Evolutionary conservation across 2,329 filamentous ascomycete species (phyloP).

Genomic region (Aureobasidium sp.): DNA sequence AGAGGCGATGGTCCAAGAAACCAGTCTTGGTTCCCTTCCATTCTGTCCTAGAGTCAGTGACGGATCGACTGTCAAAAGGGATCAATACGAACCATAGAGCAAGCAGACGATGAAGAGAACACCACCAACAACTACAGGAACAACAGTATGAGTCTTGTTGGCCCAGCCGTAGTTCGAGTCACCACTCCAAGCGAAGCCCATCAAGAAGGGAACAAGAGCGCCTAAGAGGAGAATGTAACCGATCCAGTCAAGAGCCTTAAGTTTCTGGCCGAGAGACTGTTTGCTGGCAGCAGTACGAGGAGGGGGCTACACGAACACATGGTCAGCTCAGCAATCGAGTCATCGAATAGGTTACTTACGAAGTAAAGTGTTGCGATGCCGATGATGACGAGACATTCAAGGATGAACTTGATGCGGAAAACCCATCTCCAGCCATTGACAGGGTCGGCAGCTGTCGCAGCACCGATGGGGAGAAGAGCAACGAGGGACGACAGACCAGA

Average conservation of each 20-base stretch:
- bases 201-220: slow-evolving; percentile 3
- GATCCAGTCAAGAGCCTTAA: slow-evolving; percentile 8
- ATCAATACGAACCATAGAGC: not conserved
- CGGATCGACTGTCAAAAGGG: not conserved
- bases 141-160: slow-evolving; percentile 8
- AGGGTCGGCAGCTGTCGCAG: not conserved
- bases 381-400: slow-evolving; percentile 3
- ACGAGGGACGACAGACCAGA: not conserved
- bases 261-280: slow-evolving; percentile 1
- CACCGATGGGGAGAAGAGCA: slow-evolving; percentile 1
- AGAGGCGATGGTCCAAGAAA: slow-evolving; percentile 11
- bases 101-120: slow-evolving; percentile 7
- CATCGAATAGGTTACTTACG: not conserved
- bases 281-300: slow-evolving; percentile 7
- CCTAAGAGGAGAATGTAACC: slow-evolving; percentile 4
- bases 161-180: slow-evolving; percentile 5
- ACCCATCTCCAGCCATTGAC: slow-evolving; percentile 12
- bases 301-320: not conserved
- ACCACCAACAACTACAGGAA: slow-evolving; percentile 6
- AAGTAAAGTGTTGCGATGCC: slow-evolving; percentile 7
- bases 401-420: slow-evolving; percentile 5
- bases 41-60: not conserved
- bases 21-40: slow-evolving; percentile 12
- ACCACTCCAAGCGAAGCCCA: slow-evolving; percentile 11
- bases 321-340: not conserved